phyloP scores from a whole-genome alignment of 2,329 filamentous ascomycete genomes.

The Aspergillus sp. region DNA sequence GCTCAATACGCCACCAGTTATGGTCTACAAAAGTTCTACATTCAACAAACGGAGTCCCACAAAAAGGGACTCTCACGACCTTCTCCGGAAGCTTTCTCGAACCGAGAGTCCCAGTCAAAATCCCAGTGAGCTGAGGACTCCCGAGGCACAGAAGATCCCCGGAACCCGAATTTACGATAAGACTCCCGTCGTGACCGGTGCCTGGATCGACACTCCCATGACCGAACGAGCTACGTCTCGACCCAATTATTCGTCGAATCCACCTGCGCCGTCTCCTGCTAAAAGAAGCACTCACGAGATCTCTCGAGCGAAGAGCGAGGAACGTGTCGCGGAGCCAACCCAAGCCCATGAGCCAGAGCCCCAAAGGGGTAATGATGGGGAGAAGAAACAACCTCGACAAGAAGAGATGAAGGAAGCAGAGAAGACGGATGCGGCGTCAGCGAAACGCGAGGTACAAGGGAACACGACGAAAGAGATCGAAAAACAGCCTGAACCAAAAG shows the following conservation, averaged over 20 bases:
- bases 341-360: not conserved
- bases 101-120: constrained; percentile 34
- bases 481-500: not conserved
- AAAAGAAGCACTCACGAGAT: constrained; percentile 8
- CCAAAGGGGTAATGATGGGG: constrained; percentile 3
- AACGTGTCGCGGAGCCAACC: constrained; percentile 5
- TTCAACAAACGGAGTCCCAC: constrained; percentile 29
- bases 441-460: not conserved
- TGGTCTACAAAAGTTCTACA: constrained; percentile 33
- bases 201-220: constrained; percentile 49
- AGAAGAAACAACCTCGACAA: constrained; percentile 2
- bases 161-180: constrained; percentile 38
- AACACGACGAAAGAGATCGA: not conserved
- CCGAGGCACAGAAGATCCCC: constrained; percentile 31
- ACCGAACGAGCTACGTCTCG: constrained; percentile 33
- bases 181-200: constrained; percentile 46
- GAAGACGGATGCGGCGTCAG: not conserved
- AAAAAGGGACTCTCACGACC: constrained; percentile 40
- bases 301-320: constrained; percentile 7
- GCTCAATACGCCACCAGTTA: constrained; percentile 40
- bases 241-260: constrained; percentile 24
- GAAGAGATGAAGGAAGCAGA: constrained; percentile 1
- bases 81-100: constrained; percentile 43
- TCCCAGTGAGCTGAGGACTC: constrained; percentile 28
- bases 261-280: constrained; percentile 21